These are phyloP conservation scores for Botrytis pseudocinerea DNA, from an alignment of 2,329 filamentous ascomycete species.

Conservation along the genomic window DNA sequence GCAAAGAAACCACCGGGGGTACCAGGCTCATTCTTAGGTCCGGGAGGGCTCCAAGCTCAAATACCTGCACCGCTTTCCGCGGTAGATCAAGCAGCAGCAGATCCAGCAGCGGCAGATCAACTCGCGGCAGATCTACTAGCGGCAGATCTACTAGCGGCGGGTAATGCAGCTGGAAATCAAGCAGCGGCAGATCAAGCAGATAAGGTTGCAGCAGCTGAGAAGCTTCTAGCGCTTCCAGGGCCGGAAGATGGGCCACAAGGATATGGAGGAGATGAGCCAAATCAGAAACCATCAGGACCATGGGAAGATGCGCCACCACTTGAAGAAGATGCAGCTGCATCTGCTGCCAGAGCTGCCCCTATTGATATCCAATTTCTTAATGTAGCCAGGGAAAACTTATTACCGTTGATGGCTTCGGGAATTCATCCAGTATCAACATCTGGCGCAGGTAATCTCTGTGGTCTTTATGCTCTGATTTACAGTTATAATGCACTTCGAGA, in stretches of 20 bases:
- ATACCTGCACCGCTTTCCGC: neutral
- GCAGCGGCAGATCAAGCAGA: neutral
- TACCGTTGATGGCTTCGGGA: neutral
- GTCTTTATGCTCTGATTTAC: neutral
- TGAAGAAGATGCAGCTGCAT: neutral
- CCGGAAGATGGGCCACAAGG: no score
- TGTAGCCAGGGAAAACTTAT: neutral
- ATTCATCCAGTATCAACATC: neutral
- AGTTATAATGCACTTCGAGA: neutral
- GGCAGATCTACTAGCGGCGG: neutral
- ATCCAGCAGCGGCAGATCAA: neutral
- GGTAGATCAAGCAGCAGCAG: no score
- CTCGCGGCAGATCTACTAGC: neutral
- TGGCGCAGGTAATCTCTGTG: neutral
- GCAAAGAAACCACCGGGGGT: neutral
- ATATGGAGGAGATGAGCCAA: no score
- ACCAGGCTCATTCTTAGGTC: neutral
- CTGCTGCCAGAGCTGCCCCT: neutral
- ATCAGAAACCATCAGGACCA: no score
- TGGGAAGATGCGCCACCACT: neutral
- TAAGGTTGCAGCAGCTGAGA: no score
- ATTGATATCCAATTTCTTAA: fast-evolving
- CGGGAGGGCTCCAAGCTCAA: neutral
- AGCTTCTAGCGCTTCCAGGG: no score
- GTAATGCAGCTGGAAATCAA: no score